A percentile compares a stretch with the other conserved stretches of the same genome.
Conservation (phyloP, 805 yeast genomes). For the Cyberlindnera euphorbiiphila region DNA sequence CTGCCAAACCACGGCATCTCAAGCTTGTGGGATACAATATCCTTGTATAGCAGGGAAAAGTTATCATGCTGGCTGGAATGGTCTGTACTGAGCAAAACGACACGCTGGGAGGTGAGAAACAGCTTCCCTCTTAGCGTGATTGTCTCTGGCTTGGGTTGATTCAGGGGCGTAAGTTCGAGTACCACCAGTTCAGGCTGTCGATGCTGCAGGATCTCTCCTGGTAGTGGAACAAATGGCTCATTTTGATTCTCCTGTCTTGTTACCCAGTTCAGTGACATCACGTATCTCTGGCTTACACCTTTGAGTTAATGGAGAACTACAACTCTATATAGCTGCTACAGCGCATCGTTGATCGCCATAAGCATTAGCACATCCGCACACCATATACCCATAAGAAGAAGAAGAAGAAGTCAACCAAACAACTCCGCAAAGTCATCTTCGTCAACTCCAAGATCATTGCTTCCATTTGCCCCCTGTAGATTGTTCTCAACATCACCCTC, state of each 20-base stretch:
- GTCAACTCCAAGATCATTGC: conserved; percentile 8
- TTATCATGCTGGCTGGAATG: conserved; percentile 22
- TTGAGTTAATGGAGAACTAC: conserved; percentile 3
- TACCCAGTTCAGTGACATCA: conserved; percentile 32
- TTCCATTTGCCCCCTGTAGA: conserved; percentile 6
- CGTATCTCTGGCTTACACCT: background rate
- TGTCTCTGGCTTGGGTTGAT: conserved; percentile 24
- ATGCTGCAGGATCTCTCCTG: conserved; percentile 22
- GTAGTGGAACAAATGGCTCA: conserved; percentile 27
- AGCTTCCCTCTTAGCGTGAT: conserved; percentile 32
- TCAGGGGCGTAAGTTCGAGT: conserved; percentile 18
- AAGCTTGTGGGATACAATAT: conserved; percentile 33
- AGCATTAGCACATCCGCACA: conserved; percentile 30
- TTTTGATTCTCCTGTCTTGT: conserved; percentile 14
- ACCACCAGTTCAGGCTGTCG: conserved; percentile 17
- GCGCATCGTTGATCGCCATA: no score
- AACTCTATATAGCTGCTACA: background rate
- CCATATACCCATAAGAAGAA: conserved; percentile 21
- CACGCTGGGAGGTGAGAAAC: conserved; percentile 39
- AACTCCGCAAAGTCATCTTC: conserved; percentile 33
- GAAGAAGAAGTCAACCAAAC: conserved; percentile 22
- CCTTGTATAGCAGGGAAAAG: conserved; percentile 37
- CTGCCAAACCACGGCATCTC: conserved; percentile 54
- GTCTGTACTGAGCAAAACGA: conserved; percentile 31
- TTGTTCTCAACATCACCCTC: conserved; percentile 16